Evolutionary conservation across 208 protist species (phyloP).

Genomic region (Acanthamoeba lenticulata): DNA sequence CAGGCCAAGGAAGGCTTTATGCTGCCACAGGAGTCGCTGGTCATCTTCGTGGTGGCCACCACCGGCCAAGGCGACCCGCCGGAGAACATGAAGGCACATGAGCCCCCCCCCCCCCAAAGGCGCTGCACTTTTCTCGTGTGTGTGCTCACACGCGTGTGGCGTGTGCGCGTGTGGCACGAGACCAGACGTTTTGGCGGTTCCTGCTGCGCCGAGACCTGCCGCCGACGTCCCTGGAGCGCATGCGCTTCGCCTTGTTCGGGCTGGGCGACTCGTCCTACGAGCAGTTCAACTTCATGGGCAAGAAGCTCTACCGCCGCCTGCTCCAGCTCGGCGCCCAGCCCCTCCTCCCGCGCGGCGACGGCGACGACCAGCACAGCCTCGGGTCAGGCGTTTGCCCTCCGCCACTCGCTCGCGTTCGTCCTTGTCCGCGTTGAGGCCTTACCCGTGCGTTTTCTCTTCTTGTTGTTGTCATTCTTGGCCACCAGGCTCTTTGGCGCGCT

Average conservation of each 20-base stretch:
- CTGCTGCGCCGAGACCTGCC: constrained; percentile 79
- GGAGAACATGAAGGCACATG: constrained; percentile 84
- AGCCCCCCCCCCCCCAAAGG: not conserved
- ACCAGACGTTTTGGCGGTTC: constrained; percentile 83
- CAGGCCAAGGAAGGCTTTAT: constrained; percentile 28
- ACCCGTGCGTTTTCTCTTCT: not conserved
- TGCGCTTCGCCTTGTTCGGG: constrained; percentile 84
- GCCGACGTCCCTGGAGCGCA: constrained; percentile 70
- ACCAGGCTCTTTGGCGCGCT: constrained; percentile 73
- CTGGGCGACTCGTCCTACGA: constrained; percentile 85
- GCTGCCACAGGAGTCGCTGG: constrained; percentile 77
- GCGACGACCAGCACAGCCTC: constrained; percentile 85
- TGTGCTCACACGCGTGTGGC: not conserved
- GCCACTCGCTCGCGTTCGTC: not conserved
- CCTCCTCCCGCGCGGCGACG: constrained; percentile 78
- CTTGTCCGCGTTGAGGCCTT: too few species aligned
- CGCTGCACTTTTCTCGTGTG: not conserved
- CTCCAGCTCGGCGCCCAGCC: constrained; percentile 75
- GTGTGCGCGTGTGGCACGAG: not conserved
- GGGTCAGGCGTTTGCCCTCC: constrained; percentile 33
- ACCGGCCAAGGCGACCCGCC: constrained; percentile 87
- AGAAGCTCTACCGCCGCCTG: constrained; percentile 81
- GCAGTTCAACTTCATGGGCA: constrained; percentile 86
- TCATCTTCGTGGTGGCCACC: constrained; percentile 85
- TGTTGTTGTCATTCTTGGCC: not conserved